Conservation (phyloP, 441 rosid species). For the Jatropha podagrica region DNA sequence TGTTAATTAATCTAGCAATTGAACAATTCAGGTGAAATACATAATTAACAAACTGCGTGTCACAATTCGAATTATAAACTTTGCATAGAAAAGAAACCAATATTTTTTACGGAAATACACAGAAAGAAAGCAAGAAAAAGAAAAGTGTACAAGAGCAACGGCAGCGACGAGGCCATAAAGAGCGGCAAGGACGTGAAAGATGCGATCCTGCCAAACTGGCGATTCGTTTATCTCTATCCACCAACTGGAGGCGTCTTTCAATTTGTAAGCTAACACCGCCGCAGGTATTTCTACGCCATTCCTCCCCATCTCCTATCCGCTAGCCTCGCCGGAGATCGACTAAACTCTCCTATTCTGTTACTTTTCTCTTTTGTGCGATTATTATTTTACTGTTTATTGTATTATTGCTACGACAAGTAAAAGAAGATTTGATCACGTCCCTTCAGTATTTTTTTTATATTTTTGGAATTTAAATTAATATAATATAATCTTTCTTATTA, state of each 20-base stretch:
- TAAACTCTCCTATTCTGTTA: neutral
- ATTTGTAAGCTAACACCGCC: conserved; percentile 38
- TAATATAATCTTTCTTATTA: neutral
- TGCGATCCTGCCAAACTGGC: conserved; percentile 77
- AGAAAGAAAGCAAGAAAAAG: neutral
- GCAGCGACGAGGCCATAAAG: conserved; percentile 70
- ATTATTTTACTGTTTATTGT: neutral
- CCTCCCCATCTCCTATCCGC: conserved; percentile 27
- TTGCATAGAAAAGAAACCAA: neutral
- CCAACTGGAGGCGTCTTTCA: conserved; percentile 61
- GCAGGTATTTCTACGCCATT: conserved; percentile 24
- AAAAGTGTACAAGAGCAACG: conserved; percentile 57
- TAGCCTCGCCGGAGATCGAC: conserved; percentile 16
- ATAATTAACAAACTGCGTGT: neutral
- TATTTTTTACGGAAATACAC: neutral
- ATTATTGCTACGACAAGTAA: neutral
- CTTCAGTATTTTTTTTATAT: neutral
- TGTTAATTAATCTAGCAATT: neutral
- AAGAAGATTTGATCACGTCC: neutral
- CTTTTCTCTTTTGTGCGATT: too few species aligned
- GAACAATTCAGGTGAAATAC: neutral
- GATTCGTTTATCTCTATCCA: conserved; percentile 72
- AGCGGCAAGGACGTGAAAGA: conserved; percentile 64
- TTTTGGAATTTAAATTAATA: too few species aligned
- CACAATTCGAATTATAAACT: neutral